Evolutionary conservation across 805 yeast species (phyloP), one percentile per base, ranked within the genome.

Genomic region (Wickerhamiella kurtzmanii): DNA sequence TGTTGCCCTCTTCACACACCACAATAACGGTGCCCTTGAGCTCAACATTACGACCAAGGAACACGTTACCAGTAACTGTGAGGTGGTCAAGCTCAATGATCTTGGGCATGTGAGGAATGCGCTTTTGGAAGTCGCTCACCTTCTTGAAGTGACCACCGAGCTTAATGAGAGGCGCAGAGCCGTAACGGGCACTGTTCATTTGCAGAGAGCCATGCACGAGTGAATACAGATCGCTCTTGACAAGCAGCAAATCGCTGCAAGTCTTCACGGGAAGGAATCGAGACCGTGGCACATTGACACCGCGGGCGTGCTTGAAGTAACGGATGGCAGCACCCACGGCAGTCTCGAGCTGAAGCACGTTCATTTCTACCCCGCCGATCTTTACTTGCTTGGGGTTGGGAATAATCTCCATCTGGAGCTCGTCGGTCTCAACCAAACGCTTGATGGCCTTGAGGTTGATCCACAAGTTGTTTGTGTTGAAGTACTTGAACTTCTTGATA

Each of bases 311-410:
- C 55, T 80, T 73, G 69, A 92, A 92, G 69, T 88, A 89, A 69
- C 95, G 83, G 64, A 92, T 92, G 43, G 97, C 97, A 37, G 98
- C 97, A 73, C 98, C 98, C 58, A 86, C 95, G 22, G 98, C 98
- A 44, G 98, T 92, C 73, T 92, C 98, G 63, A 92, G 78, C 71
- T 89, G 98, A 61, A 89, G 70, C 44, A 89, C 96, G 61, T 81
- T 80, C 56, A 82, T 73, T 55, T 88, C 96, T 45, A 72, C 69
- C 55, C 77, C 76, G 50, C 95, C 95, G 56, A 75, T 74, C 45
- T 78, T 74, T 62, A 92, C 79, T 44, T 92, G 71, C 71, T 92
- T 92, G 57, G 74, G 76, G 71, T 92, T 92, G 63, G 98, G 97
- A 68, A 92, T 92, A 65, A 92, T 92, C 70, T 92, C 98, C 71